phyloP scores from a whole-genome alignment of 495 filamentous ascomycete species.

The Podospora australis region DNA sequence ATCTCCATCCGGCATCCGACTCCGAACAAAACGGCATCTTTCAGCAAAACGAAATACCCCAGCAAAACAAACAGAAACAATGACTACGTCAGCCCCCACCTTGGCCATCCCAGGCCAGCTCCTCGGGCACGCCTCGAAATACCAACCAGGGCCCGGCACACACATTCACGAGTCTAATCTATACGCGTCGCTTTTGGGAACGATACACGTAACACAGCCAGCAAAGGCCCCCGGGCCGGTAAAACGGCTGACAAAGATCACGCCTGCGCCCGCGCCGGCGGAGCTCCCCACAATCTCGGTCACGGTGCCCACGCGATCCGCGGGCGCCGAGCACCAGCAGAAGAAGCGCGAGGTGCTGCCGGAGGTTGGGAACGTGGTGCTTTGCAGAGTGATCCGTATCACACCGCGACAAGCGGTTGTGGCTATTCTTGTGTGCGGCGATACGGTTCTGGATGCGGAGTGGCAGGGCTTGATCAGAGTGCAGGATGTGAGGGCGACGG shows the following conservation, averaged over 20 bases:
- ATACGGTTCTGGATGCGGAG: slow-evolving; percentile 53
- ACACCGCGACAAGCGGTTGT: slow-evolving; percentile 75
- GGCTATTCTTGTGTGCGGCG: slow-evolving; percentile 71
- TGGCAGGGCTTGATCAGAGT: slow-evolving; percentile 59
- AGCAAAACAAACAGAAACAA: slow-evolving; percentile 5
- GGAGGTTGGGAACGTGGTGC: slow-evolving; percentile 67
- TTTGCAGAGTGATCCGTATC: slow-evolving; percentile 81
- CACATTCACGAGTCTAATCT: slow-evolving; percentile 66
- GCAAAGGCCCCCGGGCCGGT: slow-evolving; percentile 48
- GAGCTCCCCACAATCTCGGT: slow-evolving; percentile 36
- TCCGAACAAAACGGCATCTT: neutral
- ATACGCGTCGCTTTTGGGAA: slow-evolving; percentile 65
- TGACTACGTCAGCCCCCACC: slow-evolving; percentile 18
- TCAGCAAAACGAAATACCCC: neutral
- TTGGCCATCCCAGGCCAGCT: slow-evolving; percentile 66
- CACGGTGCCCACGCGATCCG: slow-evolving; percentile 13
- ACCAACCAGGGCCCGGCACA: slow-evolving; percentile 69
- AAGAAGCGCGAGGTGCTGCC: slow-evolving; percentile 68
- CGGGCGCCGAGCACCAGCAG: slow-evolving; percentile 26
- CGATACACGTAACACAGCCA: slow-evolving; percentile 45
- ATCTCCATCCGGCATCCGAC: no score
- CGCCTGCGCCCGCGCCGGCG: slow-evolving; percentile 25
- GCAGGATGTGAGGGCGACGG: slow-evolving; percentile 89
- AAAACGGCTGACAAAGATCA: slow-evolving; percentile 50
- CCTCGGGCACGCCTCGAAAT: slow-evolving; percentile 59